phyloP scores from a whole-genome alignment of 441 rosid genomes.

The Brassica balearica region DNA sequence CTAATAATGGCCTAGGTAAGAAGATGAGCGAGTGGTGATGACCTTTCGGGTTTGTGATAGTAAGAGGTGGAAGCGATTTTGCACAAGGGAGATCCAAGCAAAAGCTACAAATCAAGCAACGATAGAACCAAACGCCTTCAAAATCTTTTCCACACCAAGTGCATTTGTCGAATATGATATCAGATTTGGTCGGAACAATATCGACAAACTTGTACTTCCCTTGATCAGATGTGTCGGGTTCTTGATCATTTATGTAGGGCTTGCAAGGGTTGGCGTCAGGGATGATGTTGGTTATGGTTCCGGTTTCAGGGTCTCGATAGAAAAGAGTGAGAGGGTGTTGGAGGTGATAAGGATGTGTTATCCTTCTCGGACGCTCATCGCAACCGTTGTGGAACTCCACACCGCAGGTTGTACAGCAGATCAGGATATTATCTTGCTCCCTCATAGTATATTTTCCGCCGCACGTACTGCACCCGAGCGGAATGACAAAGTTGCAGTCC shows the following conservation, averaged over 20 bases:
- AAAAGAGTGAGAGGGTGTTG: constrained; percentile 24
- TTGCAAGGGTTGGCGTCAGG: background rate
- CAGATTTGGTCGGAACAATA: background rate
- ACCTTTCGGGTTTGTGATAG: background rate
- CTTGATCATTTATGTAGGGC: background rate
- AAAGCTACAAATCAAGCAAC: constrained; percentile 10
- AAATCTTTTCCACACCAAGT: constrained; percentile 10
- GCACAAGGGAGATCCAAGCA: constrained; percentile 21
- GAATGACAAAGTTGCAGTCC: background rate
- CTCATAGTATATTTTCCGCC: background rate
- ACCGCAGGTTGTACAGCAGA: background rate
- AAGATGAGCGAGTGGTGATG: constrained; percentile 16
- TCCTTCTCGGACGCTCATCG: background rate
- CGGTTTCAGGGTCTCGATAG: background rate
- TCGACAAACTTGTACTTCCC: background rate
- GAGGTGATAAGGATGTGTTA: constrained; percentile 21
- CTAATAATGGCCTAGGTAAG: background rate
- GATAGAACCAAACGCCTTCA: constrained; percentile 2
- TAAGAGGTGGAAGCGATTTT: background rate
- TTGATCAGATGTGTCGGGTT: background rate
- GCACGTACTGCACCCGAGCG: background rate
- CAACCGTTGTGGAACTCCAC: background rate
- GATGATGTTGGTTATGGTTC: background rate
- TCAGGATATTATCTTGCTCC: background rate
- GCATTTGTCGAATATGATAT: background rate